These are phyloP conservation scores for Quillaja saponaria DNA, from an alignment of 306 rosid species.

Conservation along the genomic window DNA sequence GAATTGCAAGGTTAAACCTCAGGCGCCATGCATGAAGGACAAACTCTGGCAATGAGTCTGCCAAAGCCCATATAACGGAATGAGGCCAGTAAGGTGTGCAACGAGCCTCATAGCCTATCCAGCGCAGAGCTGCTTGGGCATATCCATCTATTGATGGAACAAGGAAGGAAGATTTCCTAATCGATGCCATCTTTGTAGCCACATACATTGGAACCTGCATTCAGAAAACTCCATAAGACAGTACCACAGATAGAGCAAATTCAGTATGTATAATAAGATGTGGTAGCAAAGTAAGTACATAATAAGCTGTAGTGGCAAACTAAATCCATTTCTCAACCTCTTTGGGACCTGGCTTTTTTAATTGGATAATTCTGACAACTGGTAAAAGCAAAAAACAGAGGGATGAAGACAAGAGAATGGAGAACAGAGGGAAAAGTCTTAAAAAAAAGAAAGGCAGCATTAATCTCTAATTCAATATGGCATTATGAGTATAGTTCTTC, in stretches of 20 bases:
- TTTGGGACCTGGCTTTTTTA: conserved; percentile 2
- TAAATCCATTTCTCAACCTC: conserved; percentile 4
- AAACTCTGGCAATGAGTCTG: conserved; percentile 59
- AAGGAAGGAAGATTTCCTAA: conserved; percentile 78
- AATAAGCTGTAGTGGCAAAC: neutral
- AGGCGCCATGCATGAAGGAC: conserved; percentile 78
- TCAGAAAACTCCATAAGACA: conserved; percentile 13
- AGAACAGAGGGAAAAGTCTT: neutral
- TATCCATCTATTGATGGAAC: conserved; percentile 86
- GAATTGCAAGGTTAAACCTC: conserved; percentile 56
- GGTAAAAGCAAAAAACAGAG: neutral
- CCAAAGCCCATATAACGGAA: conserved; percentile 75
- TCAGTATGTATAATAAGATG: neutral
- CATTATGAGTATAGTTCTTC: neutral
- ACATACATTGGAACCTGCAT: conserved; percentile 88
- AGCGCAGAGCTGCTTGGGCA: conserved; percentile 69
- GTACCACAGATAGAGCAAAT: neutral
- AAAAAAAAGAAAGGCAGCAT: neutral
- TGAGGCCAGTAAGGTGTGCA: conserved; percentile 99
- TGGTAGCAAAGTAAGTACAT: too few relatives aligned
- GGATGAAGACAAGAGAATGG: neutral
- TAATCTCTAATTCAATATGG: neutral
- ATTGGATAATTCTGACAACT: conserved; percentile 5
- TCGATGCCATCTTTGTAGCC: conserved; percentile 99
- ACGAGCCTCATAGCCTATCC: conserved; percentile 89